Evolutionary conservation across 352 stramenopile genomes (phyloP).

Genomic region (Phytopythium cucurbitacearum): DNA sequence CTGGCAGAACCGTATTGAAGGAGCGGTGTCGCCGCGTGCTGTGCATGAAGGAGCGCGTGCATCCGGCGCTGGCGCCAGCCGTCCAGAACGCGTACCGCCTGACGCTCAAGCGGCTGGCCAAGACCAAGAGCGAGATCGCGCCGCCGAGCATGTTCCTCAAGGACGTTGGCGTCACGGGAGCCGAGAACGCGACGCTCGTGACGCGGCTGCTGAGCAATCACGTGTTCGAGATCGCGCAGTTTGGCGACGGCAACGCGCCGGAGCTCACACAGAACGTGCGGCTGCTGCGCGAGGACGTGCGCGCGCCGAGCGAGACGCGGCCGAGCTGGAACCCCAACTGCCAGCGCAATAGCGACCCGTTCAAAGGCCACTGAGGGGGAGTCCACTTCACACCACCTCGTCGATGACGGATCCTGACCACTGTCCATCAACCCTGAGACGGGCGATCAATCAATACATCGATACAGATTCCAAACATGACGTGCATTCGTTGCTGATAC

Average conservation of each 20-base stretch:
- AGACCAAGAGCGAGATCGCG: constrained; percentile 37
- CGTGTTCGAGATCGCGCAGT: constrained; percentile 81
- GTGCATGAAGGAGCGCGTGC: constrained; percentile 67
- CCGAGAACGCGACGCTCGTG: constrained; percentile 62
- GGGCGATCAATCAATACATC: too few species aligned
- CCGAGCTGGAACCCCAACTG: constrained; percentile 39
- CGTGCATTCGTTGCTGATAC: neutral
- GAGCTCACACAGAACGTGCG: constrained; percentile 82
- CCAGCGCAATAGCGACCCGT: too few species aligned
- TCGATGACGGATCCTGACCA: too few species aligned
- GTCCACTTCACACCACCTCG: too few species aligned
- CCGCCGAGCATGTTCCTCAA: constrained; percentile 72
- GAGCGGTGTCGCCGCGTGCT: constrained; percentile 57
- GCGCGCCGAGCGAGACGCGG: constrained; percentile 8
- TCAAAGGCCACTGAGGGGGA: too few species aligned
- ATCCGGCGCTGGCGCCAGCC: constrained; percentile 36
- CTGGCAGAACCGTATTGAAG: constrained; percentile 36
- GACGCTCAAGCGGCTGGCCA: constrained; percentile 34
- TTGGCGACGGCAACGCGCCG: constrained; percentile 73
- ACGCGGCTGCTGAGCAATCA: constrained; percentile 68
- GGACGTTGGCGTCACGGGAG: constrained; percentile 61
- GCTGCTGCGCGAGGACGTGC: constrained; percentile 51
- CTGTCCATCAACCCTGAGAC: too few species aligned
- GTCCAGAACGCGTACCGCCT: constrained; percentile 50
- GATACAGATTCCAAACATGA: neutral